Evolutionary conservation across 305 asterid species (phyloP).

Genomic region (Petunia hybrid): DNA sequence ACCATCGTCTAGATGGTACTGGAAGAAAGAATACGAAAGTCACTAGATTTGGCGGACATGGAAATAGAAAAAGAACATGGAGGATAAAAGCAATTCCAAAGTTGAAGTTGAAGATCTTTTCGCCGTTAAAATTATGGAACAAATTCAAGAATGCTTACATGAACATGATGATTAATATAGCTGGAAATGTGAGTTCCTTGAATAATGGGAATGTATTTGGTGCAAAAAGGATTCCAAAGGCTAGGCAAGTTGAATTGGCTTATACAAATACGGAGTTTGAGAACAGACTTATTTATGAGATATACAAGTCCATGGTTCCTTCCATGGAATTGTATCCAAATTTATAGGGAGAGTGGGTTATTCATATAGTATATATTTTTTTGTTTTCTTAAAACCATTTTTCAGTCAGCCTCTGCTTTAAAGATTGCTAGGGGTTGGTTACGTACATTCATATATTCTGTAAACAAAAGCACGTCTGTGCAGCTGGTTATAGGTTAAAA

Average conservation of each 20-base stretch:
- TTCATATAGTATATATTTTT: neutral
- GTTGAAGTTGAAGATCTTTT: constrained; percentile 44
- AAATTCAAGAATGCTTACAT: constrained; percentile 57
- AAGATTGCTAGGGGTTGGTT: neutral
- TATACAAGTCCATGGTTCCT: constrained; percentile 56
- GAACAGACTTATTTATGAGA: constrained; percentile 61
- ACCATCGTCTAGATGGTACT: constrained; percentile 40
- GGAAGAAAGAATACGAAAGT: constrained; percentile 39
- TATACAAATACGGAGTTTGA: constrained; percentile 54
- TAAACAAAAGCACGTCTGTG: too few species aligned
- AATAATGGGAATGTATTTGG: constrained; percentile 42
- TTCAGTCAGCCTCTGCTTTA: neutral
- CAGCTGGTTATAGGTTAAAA: too few species aligned
- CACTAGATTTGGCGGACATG: constrained; percentile 37
- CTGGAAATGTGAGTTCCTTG: constrained; percentile 40
- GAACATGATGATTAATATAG: constrained; percentile 57
- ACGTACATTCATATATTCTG: too few species aligned
- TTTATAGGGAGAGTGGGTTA: neutral
- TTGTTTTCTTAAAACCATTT: neutral
- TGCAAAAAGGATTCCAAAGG: constrained; percentile 41
- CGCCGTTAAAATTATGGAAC: constrained; percentile 58
- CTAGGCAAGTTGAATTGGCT: constrained; percentile 34
- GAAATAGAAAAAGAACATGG: constrained; percentile 45
- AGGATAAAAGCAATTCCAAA: constrained; percentile 45
- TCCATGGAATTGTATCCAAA: constrained; percentile 49